These are phyloP conservation scores for Boletus patriciae DNA, from an alignment of 768 basidiomycete genomes.

Conservation along the genomic window DNA sequence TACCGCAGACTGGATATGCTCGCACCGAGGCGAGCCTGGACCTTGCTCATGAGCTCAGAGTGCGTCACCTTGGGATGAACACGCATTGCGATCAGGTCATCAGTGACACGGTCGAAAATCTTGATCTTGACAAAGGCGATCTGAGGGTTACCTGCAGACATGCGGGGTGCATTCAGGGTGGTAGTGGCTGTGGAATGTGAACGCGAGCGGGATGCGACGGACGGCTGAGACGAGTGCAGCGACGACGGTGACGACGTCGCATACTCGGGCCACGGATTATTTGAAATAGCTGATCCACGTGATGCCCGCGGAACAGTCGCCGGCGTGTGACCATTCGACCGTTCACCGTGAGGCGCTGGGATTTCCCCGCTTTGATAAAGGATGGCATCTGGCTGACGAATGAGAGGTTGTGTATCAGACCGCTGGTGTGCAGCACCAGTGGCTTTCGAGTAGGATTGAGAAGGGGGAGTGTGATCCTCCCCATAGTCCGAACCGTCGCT, in stretches of 20 bases:
- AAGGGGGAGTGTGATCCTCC: conserved; percentile 40
- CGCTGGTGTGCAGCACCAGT: conserved; percentile 41
- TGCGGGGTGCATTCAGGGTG: conserved; percentile 63
- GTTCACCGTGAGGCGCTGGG: conserved; percentile 36
- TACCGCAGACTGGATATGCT: conserved; percentile 72
- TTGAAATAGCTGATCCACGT: conserved; percentile 30
- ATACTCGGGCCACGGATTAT: conserved; percentile 29
- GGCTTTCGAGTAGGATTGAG: conserved; percentile 43
- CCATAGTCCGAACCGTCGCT: conserved; percentile 71
- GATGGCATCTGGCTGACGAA: conserved; percentile 24
- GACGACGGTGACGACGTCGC: conserved; percentile 48
- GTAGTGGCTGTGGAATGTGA: conserved; percentile 53
- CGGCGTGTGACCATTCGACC: conserved; percentile 25
- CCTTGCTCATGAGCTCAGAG: conserved; percentile 86
- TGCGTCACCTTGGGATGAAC: conserved; percentile 92
- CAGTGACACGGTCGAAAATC: conserved; percentile 89
- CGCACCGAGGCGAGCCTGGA: conserved; percentile 79
- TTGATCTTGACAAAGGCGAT: conserved; percentile 97
- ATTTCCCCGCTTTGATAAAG: conserved; percentile 30
- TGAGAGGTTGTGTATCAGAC: conserved; percentile 49
- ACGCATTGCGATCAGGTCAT: conserved; percentile 95
- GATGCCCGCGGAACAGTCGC: conserved; percentile 30
- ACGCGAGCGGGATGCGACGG: conserved; percentile 52
- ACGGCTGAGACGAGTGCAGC: conserved; percentile 52
- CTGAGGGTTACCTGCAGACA: conserved; percentile 76